Base-by-base conservation (phyloP, 176 grass and related monocot genomes). In the Rhipidocladum racemiflorum region DNA sequence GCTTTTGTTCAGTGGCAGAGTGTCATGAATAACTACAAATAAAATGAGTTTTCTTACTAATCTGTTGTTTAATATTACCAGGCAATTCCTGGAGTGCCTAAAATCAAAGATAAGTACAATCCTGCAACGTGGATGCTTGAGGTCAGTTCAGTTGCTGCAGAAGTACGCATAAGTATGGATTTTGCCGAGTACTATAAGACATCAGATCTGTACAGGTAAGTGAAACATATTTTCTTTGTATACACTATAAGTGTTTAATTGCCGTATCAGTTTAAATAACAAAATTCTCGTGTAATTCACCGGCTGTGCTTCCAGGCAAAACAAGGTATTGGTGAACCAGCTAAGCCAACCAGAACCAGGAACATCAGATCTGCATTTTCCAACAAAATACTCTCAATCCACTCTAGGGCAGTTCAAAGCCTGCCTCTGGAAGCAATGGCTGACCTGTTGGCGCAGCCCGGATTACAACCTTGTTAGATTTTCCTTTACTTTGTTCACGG, bases 81-180 rank as follows among this genome's bases (percentile, higher is more conserved):
- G 96, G 87, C 86, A 85, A 99, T 99, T 87, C 91, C 96, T 25
- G 96, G 96, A 83, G 96, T 93, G 21, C 80, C 96, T 27, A 95
- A 95, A 91, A 99, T 95, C 56, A 89, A 93, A 82, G 92, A 95
- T 49, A 99, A 91, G 76, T 93, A 99, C 91, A 99, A 99, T 70
- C 96, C 92, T 17, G 96, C 96, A 46, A 89, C 92, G 7, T 99
- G 96, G 96, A 95, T 99, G 96, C 93, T 99, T 46, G 96, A 99
- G 83, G 92, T 91, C 74, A 95, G 87, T 79, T 99, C 96, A 75
- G 61, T 91, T 88, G 79, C 87, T 79, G 91, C 91, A 21, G 96
- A 95, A 95, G 91, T 91, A 55, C 96, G 96, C 54, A 48, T 93
- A 56, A 82, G 70, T 43, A 93, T 93, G 77, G 96, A 99, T 74